Base-by-base conservation (phyloP, 352 stramenopile species). In the Pelagophyceae sp. region DNA sequence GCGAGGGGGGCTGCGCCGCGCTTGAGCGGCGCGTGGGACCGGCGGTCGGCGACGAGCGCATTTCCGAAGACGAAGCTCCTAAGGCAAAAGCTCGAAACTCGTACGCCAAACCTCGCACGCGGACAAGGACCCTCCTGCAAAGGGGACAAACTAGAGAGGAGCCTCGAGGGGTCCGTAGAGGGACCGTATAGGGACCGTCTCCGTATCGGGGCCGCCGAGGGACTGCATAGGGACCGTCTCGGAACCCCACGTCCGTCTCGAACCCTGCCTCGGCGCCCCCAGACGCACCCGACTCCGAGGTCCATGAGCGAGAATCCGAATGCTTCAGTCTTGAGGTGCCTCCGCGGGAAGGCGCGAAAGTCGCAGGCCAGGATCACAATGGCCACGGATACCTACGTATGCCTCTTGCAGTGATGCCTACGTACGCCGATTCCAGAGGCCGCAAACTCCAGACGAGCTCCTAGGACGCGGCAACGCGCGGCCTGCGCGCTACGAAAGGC, bases 221-320 rank as follows among this genome's bases (percentile, higher is more conserved):
- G n/a, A n/a, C n/a, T n/a, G n/a, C n/a, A n/a, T n/a, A n/a, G n/a
- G n/a, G n/a, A n/a, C n/a, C n/a, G n/a, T n/a, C n/a, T n/a, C n/a
- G n/a, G n/a, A n/a, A n/a, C n/a, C n/a, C n/a, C n/a, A n/a, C n/a
- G n/a, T n/a, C n/a, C n/a, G n/a, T n/a, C n/a, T n/a, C n/a, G n/a
- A n/a, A n/a, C n/a, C n/a, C n/a, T n/a, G n/a, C n/a, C n/a, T n/a
- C n/a, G n/a, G n/a, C n/a, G n/a, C n/a, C n/a, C n/a, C n/a, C n/a
- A n/a, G 86, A 98, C 98, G 5, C 84, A 89, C 6, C 92, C 94
- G 0, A 97, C 94, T 63, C 96, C 96, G 72, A 98, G 88, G 83
- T 99, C 96, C 96, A 99, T 99, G 83, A 98, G 90, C 63, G 94
- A 96, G 78, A 96, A 98, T 60, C 96, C 95, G 76, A 90, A 54